These are phyloP conservation scores for Hirsutella rhossiliensis DNA, from an alignment of 2,329 filamentous ascomycete species.

Conservation along the genomic window DNA sequence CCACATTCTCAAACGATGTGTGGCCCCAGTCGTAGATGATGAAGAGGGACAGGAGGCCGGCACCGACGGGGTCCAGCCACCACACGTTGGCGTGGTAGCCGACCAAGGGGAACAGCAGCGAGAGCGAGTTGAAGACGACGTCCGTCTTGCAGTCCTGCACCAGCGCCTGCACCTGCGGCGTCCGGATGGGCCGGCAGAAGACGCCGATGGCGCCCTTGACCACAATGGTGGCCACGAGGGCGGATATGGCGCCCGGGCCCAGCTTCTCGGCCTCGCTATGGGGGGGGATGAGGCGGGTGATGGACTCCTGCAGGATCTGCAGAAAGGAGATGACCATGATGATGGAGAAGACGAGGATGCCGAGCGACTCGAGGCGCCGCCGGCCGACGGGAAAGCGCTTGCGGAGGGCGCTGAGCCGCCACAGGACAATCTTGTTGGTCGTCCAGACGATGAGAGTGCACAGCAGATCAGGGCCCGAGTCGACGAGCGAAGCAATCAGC, in stretches of 20 bases:
- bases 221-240: constrained; percentile 60
- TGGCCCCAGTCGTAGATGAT: constrained; percentile 59
- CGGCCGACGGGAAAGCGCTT: constrained; percentile 64
- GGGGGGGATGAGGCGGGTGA: constrained; percentile 43
- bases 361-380: constrained; percentile 57
- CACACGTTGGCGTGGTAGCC: constrained; percentile 46
- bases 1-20: constrained; percentile 27
- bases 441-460: constrained; percentile 71
- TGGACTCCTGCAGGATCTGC: constrained; percentile 60
- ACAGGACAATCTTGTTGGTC: constrained; percentile 57
- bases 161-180: constrained; percentile 68
- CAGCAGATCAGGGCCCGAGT: constrained; percentile 65
- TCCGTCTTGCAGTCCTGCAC: constrained; percentile 42
- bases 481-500: constrained; percentile 63
- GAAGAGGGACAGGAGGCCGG: constrained; percentile 49
- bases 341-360: constrained; percentile 66
- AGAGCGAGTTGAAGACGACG: constrained; percentile 79
- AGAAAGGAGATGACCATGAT: constrained; percentile 77
- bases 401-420: constrained; percentile 33
- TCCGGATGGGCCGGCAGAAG: constrained; percentile 71
- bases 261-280: constrained; percentile 36
- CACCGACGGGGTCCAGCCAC: constrained; percentile 55
- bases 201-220: constrained; percentile 75
- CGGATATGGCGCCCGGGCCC: constrained; percentile 17
- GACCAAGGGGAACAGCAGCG: constrained; percentile 71